Base-by-base conservation (phyloP, 148 eudicot genomes). In the Pharnaceum exiguum region DNA sequence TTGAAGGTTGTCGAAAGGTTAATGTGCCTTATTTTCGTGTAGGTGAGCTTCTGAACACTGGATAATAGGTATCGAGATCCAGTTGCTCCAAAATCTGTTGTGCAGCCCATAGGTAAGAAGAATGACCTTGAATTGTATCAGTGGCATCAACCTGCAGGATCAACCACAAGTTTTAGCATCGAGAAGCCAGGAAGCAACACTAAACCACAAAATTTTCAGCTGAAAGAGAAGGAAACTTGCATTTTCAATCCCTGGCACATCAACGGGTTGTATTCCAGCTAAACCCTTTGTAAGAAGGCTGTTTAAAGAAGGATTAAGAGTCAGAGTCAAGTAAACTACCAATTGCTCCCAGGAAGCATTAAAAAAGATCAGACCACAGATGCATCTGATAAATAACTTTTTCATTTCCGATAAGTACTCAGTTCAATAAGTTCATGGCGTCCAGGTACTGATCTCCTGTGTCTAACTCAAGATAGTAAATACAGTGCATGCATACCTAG, bases 261-360 rank as follows among this genome's bases (percentile, higher is more conserved):
- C 75, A 39, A 93, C 76, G 10, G 85, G 79, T 65, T 88, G 88
- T 55, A 93, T 93, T 68, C 98, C 98, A n/a, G 98, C 98, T 66
- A 93, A 71, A 69, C 98, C 98, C 74, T 81, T 82, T 2, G 79
- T 79, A 28, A 93, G 90, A 75, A 91, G 87, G 71, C 98, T 93
- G 84, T 72, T 65, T 32, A 18, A 49, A 33, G 47, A 27, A 68
- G 63, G 46, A 40, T 5, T 51, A 44, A n/a, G n/a, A n/a, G n/a
- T 29, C 25, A 37, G 53, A 40, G 50, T 58, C 60, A 50, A 51
- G 23, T 56, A 0, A 13, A 29, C 35, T 8, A 54, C 15, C 18
- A 39, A 51, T 23, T 18, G 10, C n/a, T n/a, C n/a, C n/a, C n/a
- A n/a, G n/a, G n/a, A n/a, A n/a, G n/a, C n/a, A n/a, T n/a, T n/a